Evolutionary conservation across 1,284 basidiomycete species (phyloP).

Genomic region (Paramarasmius palmivorus): DNA sequence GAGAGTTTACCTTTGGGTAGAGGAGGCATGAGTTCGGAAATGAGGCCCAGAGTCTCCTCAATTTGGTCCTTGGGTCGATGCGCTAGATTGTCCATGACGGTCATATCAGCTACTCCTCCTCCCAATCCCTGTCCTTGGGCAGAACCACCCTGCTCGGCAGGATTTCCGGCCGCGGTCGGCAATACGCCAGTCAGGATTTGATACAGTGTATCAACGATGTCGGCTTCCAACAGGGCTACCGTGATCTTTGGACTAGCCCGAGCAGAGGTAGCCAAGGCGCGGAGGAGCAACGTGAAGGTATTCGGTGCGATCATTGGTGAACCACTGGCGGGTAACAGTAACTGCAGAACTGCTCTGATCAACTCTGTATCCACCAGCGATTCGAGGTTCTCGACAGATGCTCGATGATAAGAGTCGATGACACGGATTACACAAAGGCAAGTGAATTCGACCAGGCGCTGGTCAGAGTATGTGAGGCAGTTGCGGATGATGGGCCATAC

Average conservation of each 20-base stretch:
- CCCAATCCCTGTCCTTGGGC: slow-evolving; percentile 72
- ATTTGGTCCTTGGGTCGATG: slow-evolving; percentile 96
- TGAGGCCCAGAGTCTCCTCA: slow-evolving; percentile 85
- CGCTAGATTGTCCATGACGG: slow-evolving; percentile 95
- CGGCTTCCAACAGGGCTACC: slow-evolving; percentile 82
- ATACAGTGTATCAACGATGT: slow-evolving; percentile 88
- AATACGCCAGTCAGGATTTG: slow-evolving; percentile 92
- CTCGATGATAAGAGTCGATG: slow-evolving; percentile 86
- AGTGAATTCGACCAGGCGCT: slow-evolving; percentile 91
- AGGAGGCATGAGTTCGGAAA: slow-evolving; percentile 90
- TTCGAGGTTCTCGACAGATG: slow-evolving; percentile 84
- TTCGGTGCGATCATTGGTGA: slow-evolving; percentile 81
- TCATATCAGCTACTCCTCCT: slow-evolving; percentile 90
- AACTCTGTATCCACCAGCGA: slow-evolving; percentile 81
- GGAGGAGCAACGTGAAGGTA: slow-evolving; percentile 88
- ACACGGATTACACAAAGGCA: slow-evolving; percentile 91
- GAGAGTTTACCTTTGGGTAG: slow-evolving; percentile 74
- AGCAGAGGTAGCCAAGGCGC: slow-evolving; percentile 83
- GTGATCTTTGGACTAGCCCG: slow-evolving; percentile 87
- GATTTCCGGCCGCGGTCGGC: slow-evolving; percentile 60
- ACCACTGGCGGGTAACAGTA: slow-evolving; percentile 85
- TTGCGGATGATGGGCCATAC: slow-evolving; percentile 93
- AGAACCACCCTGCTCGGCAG: slow-evolving; percentile 66
- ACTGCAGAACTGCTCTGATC: slow-evolving; percentile 80
- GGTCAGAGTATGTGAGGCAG: slow-evolving; percentile 88